These are phyloP conservation scores for Clitopilus hobsonii DNA, from an alignment of 768 basidiomycete genomes.

Conservation along the genomic window DNA sequence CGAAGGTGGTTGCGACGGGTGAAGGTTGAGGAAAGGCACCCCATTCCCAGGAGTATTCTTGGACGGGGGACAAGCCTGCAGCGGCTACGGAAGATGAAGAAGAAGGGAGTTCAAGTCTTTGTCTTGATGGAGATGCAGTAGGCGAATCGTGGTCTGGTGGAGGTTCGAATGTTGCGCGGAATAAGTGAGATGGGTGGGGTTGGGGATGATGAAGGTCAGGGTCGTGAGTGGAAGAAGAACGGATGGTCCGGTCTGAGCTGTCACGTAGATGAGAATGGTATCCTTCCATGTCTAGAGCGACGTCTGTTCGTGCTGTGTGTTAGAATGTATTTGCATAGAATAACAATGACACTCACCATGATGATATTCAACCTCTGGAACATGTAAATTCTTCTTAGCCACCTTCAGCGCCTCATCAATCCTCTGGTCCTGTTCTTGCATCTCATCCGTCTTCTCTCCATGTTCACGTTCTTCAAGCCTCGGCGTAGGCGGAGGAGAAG, in stretches of 20 bases:
- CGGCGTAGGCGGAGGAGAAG: constrained; percentile 28
- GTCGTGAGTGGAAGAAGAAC: constrained; percentile 15
- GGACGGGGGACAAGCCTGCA: constrained; percentile 23
- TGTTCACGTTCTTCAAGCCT: constrained; percentile 4
- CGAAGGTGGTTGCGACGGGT: constrained; percentile 52
- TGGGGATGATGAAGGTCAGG: background rate
- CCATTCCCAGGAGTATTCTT: constrained; percentile 94
- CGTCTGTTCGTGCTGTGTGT: constrained; percentile 36
- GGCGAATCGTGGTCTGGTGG: constrained; percentile 42
- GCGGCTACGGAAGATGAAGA: constrained; percentile 7
- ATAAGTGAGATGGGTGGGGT: constrained; percentile 6
- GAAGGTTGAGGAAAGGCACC: constrained; percentile 83
- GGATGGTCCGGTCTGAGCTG: constrained; percentile 36
- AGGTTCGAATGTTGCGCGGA: constrained; percentile 60
- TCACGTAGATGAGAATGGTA: constrained; percentile 57
- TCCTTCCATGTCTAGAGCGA: constrained; percentile 80
- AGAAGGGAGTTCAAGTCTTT: constrained; percentile 3
- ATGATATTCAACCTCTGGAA: constrained; percentile 60
- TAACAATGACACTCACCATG: constrained; percentile 32
- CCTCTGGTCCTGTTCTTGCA: constrained; percentile 33
- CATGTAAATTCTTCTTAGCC: constrained; percentile 34
- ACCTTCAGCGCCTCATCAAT: constrained; percentile 50
- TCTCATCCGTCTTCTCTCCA: constrained; percentile 20
- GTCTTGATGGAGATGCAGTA: constrained; percentile 12
- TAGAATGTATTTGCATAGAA: background rate